Base-by-base conservation (phyloP, 768 basidiomycete species). In the Strobilomyces dryophilus region DNA sequence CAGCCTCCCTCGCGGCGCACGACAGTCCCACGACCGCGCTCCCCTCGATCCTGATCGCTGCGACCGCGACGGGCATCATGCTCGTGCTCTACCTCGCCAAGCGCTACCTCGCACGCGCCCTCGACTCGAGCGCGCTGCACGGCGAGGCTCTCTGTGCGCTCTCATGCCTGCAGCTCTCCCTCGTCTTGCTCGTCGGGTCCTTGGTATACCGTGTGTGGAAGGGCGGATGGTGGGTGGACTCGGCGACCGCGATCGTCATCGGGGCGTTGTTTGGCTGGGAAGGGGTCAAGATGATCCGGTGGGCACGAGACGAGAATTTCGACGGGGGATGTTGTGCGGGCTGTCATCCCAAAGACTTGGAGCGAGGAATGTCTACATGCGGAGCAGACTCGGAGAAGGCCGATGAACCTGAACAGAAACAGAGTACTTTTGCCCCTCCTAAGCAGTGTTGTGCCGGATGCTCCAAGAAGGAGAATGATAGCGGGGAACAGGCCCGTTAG, bases 121-220 rank as follows among this genome's bases (percentile, higher is more conserved):
- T 77, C 29, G 60, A 78, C 59, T 78, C 76, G 54, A 74, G 71
- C 48, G 62, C 71, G 6, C 73, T 78, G 61, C 52, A 70, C 24
- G 74, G 74, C 29, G 76, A 78, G 58, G 74, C 77, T 0, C 66
- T 68, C 32, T 78, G 77, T 42, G 70, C 74, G 0, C 68, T 78
- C n/a, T 69, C 66, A 18, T 78, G 76, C 58, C 65, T 70, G 24
- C 69, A 78, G 45, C 69, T 78, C 31, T 76, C 73, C 3, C 34
- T 64, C 26, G 74, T 78, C 1, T 59, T 79, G n/a, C 73, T 78
- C 54, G 41, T 71, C 5, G 77, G 77, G 1, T 67, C 70, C 10
- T 45, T 75, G 42, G 58, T 77, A 20, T 76, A 63, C 46, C 57
- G 68, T 12, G 56, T 71, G 5, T 74, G 76, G 75, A 50, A 58